Evolutionary conservation across 2,329 filamentous ascomycete species (phyloP), one percentile per base, ranked within the genome.

Genomic region (Monosporascus sp.): DNA sequence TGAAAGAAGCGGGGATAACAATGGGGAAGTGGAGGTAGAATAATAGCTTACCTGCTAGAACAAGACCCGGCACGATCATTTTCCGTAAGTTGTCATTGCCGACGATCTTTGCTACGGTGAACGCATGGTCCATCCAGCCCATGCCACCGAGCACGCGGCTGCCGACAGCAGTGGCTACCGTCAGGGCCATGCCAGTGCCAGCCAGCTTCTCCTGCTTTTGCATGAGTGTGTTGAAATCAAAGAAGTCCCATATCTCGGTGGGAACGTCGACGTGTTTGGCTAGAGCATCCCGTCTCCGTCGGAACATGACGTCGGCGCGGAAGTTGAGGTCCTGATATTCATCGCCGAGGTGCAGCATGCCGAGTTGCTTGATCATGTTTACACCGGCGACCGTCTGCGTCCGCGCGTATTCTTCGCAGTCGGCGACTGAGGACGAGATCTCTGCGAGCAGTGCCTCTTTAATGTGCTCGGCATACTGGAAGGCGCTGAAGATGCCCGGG

Each of bases 121-220:
- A 71, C 2, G 89, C 87, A 58, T 93, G 89, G 67, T 97, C 93
- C 61, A 97, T 75, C 91, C 93, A 97, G 49, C 88, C 86, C 61
- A 88, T 84, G 56, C 91, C 88, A 55, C 92, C 90, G 39, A 99
- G 75, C 65, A 94, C 79, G 47, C 90, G 82, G 48, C 88, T 83
- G 52, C 93, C 90, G 5, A 97, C 77, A 2, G 96, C 90, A 52
- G 90, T 92, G 9, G 89, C 89, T 37, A 96, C 82, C 1, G 94
- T 99, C 65, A 99, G 79, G 6, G 93, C 94, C 87, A 99, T 92
- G 58, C 94, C 89, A 3, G 92, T 95, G 39, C 93, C 90, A 6
- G 93, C 92, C 52, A 95, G 80, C 78, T 97, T 99, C 72, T 99
- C 94, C 68, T 97, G 93, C 51, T 85, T 82, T 65, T 97, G 90